Evolutionary conservation across 2,329 filamentous ascomycete species (phyloP), one percentile per base, ranked within the genome.

Genomic region (Lecanicillium sp.): DNA sequence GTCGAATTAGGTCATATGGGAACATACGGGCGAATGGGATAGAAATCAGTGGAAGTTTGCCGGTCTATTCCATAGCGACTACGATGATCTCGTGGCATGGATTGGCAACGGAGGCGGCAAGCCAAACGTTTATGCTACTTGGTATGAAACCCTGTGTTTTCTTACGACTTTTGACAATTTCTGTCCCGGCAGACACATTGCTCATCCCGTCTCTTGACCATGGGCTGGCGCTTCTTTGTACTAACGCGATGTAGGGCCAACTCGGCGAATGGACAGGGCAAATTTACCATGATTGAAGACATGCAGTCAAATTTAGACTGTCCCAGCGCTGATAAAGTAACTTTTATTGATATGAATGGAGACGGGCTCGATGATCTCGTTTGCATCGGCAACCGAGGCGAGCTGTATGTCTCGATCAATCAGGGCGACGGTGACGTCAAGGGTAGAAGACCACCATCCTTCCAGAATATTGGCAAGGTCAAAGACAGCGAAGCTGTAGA

Each of bases 31-130:
- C 32, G 44, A 43, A 0, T 54, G 37, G 17, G 50, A 55, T 27
- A 39, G 49, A 7, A 39, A 49, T 19, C 52, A 52, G 37, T 52
- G 46, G 44, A 37, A 36, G 1, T 56, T 54, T 30, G 52, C 48
- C 1, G 29, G 44, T 4, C 37, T 55, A 1, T 52, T 46, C 18
- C 18, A 37, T 2, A 29, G 11, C 0, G 29, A 45, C 3, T 41
- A 39, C 2, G 52, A 54, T 14, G 51, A 54, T 30, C 17, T 53
- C 1, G 38, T 54, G 7, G 52, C 35, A 0, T 55, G 49, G 45
- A 53, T 49, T 14, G 22, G 36, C n/a, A 6, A 17, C 5, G 25
- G 25, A 7, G 25, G 13, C 8, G 13, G 13, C 25, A 27, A 27
- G 13, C 8, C 8, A 27, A 27, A 29, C 43, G 17, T 36, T n/a